Percentiles rank a stretch among this genome's conserved stretches.
Conservation (phyloP, 1,284 basidiomycete species). For the Pseudozyma sp. region DNA sequence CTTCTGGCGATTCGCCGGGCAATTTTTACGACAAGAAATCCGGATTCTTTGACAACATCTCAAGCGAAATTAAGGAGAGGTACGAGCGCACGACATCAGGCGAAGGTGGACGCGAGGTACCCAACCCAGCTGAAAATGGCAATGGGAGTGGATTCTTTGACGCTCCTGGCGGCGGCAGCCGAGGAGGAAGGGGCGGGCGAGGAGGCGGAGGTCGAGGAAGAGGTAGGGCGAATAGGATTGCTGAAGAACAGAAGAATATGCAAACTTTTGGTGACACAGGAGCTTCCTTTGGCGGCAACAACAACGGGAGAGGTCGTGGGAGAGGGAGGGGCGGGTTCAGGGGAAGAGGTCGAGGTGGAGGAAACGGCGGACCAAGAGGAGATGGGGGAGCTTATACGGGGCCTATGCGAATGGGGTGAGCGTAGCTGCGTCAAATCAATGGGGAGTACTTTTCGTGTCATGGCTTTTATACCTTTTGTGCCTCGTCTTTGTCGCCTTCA, state of each 20-base stretch:
- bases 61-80: constrained; percentile 63
- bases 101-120: neutral
- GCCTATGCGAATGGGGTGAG: constrained; percentile 30
- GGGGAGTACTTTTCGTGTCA: neutral
- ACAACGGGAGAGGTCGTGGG: constrained; percentile 14
- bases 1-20: constrained; percentile 14
- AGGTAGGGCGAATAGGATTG: constrained; percentile 53
- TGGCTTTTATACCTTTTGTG: constrained; percentile 4
- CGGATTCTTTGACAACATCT: constrained; percentile 68
- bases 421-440: neutral
- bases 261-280: constrained; percentile 66
- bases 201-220: constrained; percentile 48
- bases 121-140: constrained; percentile 2
- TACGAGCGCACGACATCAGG: constrained; percentile 38
- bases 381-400: constrained; percentile 13
- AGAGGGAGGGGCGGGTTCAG: constrained; percentile 20
- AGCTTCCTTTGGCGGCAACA: constrained; percentile 5
- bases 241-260: constrained; percentile 64
- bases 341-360: constrained; percentile 24
- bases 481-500: neutral
- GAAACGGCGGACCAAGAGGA: neutral
- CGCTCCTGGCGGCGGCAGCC: constrained; percentile 7
- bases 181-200: constrained; percentile 31
- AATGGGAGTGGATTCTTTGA: constrained; percentile 28
- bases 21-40: constrained; percentile 66